Base-by-base conservation (phyloP, 345 rosid genomes). In the Euphorbia peplus region DNA sequence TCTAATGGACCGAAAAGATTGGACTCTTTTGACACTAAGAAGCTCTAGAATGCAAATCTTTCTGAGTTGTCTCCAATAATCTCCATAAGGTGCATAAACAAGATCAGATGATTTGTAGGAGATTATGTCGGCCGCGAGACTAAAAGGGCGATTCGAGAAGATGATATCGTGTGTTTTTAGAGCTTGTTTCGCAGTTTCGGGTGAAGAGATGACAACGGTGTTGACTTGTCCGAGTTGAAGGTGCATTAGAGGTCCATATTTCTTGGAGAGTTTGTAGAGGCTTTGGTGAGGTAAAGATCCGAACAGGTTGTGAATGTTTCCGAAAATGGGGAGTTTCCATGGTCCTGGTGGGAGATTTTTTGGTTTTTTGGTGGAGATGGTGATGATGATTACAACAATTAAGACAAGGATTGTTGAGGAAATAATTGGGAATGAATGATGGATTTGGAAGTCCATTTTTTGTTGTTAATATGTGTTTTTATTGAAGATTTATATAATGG, bases 71-170 rank as follows among this genome's bases (percentile, higher is more conserved):
- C 63, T 72, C 83, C 76, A 75, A 2, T 58, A 63, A 2, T 30
- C 65, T 22, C 80, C 83, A 13, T 74, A 78, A 0, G 78, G 81
- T 0, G 77, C 54, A 50, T 18, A 50, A n/a, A 50, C 54, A 50
- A 50, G 54, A n/a, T 19, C 54, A 8, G 54, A 4, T 0, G 54
- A 50, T 5, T 24, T 24, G 6, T 50, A 50, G 0, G 54, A 50
- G 8, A 50, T 50, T n/a, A 50, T 15, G 8, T n/a, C 24, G 0
- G 54, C 21, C 0, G 54, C 54, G 10, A 50, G 54, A 18, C 54
- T 50, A 50, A 50, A 50, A 19, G 54, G 54, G 5, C 54, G 54
- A 50, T 19, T 50, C 8, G 54, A 2, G 54, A 50, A 19, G 10
- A 18, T 18, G 1, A 50, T 8, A 50, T 50, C 54, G 24, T 50